These are phyloP conservation scores for Coriolopsis trogii DNA, from an alignment of 1,284 basidiomycete species.

Conservation along the genomic window DNA sequence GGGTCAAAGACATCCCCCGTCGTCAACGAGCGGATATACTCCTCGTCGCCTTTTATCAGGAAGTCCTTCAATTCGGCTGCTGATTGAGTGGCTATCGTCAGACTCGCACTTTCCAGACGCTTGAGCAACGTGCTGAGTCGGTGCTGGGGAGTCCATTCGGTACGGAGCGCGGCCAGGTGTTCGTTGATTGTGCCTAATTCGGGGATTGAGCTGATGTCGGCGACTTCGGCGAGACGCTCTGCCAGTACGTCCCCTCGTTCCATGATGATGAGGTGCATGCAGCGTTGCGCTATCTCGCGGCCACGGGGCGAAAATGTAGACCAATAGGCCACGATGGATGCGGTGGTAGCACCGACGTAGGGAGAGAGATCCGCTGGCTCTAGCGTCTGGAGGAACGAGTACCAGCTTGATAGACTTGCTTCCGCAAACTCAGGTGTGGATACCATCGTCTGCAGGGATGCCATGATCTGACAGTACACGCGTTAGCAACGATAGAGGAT, in stretches of 20 bases:
- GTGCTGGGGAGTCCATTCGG: slow-evolving; percentile 52
- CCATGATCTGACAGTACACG: slow-evolving; percentile 75
- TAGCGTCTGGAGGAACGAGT: slow-evolving; percentile 76
- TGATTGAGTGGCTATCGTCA: slow-evolving; percentile 78
- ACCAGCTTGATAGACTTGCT: slow-evolving; percentile 84
- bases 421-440: slow-evolving; percentile 73
- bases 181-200: slow-evolving; percentile 59
- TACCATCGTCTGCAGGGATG: slow-evolving; percentile 92
- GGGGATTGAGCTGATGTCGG: slow-evolving; percentile 72
- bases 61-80: slow-evolving; percentile 78
- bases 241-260: slow-evolving; percentile 62
- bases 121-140: slow-evolving; percentile 75
- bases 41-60: slow-evolving; percentile 54
- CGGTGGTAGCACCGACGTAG: slow-evolving; percentile 87
- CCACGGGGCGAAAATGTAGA: slow-evolving; percentile 57
- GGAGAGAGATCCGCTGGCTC: slow-evolving; percentile 77
- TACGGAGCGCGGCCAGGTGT: slow-evolving; percentile 53
- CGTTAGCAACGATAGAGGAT: background rate
- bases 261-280: slow-evolving; percentile 74
- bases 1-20: slow-evolving; percentile 89
- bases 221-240: slow-evolving; percentile 73
- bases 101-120: slow-evolving; percentile 81
- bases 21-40: slow-evolving; percentile 62
- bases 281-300: slow-evolving; percentile 58
- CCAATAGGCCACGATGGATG: slow-evolving; percentile 86